A percentile compares a stretch with the other conserved stretches of the same genome.
These are phyloP conservation scores for Ogataea sp. DNA, from an alignment of 805 yeast genomes.

Conservation along the genomic window DNA sequence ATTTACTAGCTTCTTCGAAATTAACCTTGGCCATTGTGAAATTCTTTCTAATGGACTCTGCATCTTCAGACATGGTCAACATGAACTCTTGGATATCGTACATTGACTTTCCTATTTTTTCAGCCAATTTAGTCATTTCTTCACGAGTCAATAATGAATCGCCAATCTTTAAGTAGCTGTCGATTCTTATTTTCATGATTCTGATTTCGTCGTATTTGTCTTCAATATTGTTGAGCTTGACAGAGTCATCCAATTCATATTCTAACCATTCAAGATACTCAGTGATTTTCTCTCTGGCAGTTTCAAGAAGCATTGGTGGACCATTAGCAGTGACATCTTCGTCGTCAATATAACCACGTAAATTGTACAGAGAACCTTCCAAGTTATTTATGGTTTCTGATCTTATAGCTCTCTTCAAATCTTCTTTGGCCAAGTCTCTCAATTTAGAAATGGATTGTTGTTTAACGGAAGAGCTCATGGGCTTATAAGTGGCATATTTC, in stretches of 20 bases:
- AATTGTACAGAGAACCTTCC: slow-evolving; percentile 65
- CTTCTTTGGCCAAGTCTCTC: slow-evolving; percentile 43
- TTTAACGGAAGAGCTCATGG: slow-evolving; percentile 41
- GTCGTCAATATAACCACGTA: slow-evolving; percentile 55
- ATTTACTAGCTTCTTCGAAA: slow-evolving; percentile 42
- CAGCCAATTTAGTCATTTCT: slow-evolving; percentile 25
- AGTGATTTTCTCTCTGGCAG: slow-evolving; percentile 29
- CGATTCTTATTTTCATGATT: slow-evolving; percentile 23
- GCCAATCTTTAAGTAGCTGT: slow-evolving; percentile 31
- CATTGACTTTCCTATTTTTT: slow-evolving; percentile 26
- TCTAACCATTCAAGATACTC: slow-evolving; percentile 73
- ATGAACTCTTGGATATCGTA: slow-evolving; percentile 35
- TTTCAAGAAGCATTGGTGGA: slow-evolving; percentile 30
- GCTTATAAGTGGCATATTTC: slow-evolving; percentile 33
- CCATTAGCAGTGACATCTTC: slow-evolving; percentile 36
- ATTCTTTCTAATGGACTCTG: slow-evolving; percentile 31
- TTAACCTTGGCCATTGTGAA: slow-evolving; percentile 40
- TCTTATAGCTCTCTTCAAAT: slow-evolving; percentile 41
- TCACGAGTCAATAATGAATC: slow-evolving; percentile 38
- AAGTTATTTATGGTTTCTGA: slow-evolving; percentile 60
- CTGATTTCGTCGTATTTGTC: slow-evolving; percentile 25
- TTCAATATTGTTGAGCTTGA: slow-evolving; percentile 26
- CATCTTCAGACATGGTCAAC: slow-evolving; percentile 36
- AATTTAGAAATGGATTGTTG: slow-evolving; percentile 40
- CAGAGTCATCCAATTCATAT: slow-evolving; percentile 51